Percentiles rank a stretch among this genome's conserved stretches.
These are phyloP conservation scores for Neopestalotiopsis sp. DNA, from an alignment of 2,329 filamentous ascomycete genomes.

Conservation along the genomic window DNA sequence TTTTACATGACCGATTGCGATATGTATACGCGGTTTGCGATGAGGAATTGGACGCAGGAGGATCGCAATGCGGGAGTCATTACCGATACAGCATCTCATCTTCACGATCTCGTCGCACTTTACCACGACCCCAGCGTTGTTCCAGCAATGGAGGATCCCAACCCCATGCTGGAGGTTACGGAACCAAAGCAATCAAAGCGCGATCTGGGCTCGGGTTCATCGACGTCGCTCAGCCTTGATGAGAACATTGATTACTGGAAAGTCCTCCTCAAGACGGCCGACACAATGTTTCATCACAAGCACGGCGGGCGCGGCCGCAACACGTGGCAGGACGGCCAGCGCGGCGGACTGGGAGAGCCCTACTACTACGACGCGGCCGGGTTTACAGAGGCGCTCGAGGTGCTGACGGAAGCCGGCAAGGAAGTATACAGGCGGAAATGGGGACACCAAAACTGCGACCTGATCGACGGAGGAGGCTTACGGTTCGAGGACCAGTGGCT, in stretches of 20 bases:
- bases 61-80: slow-evolving; percentile 48
- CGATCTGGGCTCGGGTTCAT: slow-evolving; percentile 21
- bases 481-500: slow-evolving; percentile 51
- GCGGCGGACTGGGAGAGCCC: slow-evolving; percentile 47
- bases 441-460: slow-evolving; percentile 51
- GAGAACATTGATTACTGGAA: slow-evolving; percentile 37
- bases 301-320: slow-evolving; percentile 45
- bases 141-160: slow-evolving; percentile 44
- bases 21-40: slow-evolving; percentile 54
- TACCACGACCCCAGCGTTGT: slow-evolving; percentile 48
- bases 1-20: slow-evolving; percentile 66
- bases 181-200: slow-evolving; percentile 23
- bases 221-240: slow-evolving; percentile 19
- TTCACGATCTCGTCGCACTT: slow-evolving; percentile 52
- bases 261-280: slow-evolving; percentile 31
- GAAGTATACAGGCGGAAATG: slow-evolving; percentile 47
- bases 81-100: slow-evolving; percentile 49
- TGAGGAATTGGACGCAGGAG: slow-evolving; percentile 49
- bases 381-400: slow-evolving; percentile 38
- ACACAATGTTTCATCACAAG: slow-evolving; percentile 50
- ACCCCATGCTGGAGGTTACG: slow-evolving; percentile 30
- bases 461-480: slow-evolving; percentile 42
- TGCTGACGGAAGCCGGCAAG: slow-evolving; percentile 41
- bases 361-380: slow-evolving; percentile 46
- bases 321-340: slow-evolving; percentile 48